Evolutionary conservation across 2,329 filamentous ascomycete species (phyloP).

Genomic region (Colletotrichum scovillei): DNA sequence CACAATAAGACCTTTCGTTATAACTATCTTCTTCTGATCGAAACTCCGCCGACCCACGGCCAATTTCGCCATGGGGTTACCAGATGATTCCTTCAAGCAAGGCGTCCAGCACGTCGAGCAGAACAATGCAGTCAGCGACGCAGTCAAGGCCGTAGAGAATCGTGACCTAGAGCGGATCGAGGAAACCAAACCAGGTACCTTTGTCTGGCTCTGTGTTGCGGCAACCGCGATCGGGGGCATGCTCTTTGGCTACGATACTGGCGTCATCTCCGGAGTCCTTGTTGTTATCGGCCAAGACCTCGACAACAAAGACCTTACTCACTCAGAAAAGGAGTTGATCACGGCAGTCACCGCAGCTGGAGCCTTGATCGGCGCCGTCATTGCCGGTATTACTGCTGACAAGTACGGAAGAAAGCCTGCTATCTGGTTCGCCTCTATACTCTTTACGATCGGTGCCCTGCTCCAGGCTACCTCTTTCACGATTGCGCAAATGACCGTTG

Average conservation of each 20-base stretch:
- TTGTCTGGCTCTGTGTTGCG: slow-evolving; percentile 43
- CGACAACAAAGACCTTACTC: slow-evolving; percentile 62
- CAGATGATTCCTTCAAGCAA: neutral
- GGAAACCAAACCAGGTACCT: slow-evolving; percentile 39
- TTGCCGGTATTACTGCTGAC: slow-evolving; percentile 39
- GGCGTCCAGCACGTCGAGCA: slow-evolving; percentile 16
- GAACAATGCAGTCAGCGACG: neutral
- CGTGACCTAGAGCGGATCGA: slow-evolving; percentile 37
- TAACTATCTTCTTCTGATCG: neutral
- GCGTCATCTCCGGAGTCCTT: slow-evolving; percentile 59
- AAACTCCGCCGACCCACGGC: neutral
- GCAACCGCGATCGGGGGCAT: slow-evolving; percentile 43
- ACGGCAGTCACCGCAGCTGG: slow-evolving; percentile 38
- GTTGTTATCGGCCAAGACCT: slow-evolving; percentile 55
- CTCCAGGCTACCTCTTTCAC: slow-evolving; percentile 37
- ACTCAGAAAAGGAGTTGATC: slow-evolving; percentile 51
- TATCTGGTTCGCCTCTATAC: slow-evolving; percentile 25
- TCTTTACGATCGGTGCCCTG: slow-evolving; percentile 39
- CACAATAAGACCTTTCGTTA: neutral
- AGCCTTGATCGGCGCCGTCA: slow-evolving; percentile 38
- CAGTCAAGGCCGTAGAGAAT: slow-evolving; percentile 16
- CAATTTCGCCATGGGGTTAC: neutral
- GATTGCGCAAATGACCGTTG: slow-evolving; percentile 38
- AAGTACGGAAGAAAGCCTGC: slow-evolving; percentile 37
- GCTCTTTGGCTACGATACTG: slow-evolving; percentile 56